Conservation (phyloP, 805 yeast genomes). For the Vanderwaltozyma verrucispora region DNA sequence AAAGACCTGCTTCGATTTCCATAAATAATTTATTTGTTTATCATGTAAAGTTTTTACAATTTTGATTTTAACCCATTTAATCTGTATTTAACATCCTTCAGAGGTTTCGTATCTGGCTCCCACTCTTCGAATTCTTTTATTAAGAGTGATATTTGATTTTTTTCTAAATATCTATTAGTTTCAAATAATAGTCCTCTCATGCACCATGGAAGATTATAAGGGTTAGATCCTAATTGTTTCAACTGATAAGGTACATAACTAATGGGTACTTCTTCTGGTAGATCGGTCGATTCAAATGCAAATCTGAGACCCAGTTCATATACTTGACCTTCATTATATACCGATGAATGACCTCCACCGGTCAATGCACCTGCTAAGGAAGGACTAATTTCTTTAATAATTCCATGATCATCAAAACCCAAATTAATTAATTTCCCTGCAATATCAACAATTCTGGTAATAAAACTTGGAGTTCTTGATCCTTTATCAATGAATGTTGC, state of each 20-base stretch:
- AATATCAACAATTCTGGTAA: conserved; percentile 59
- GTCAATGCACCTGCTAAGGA: conserved; percentile 83
- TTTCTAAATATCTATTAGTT: conserved; percentile 41
- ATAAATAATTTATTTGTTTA: too few relatives aligned
- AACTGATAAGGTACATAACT: conserved; percentile 41
- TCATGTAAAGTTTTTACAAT: conserved; percentile 1
- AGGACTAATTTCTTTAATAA: conserved; percentile 71
- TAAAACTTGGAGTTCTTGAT: conserved; percentile 69
- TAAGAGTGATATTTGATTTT: conserved; percentile 48
- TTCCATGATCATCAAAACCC: conserved; percentile 79
- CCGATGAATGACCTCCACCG: conserved; percentile 89
- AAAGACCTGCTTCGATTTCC: not conserved
- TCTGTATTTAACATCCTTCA: conserved; percentile 77
- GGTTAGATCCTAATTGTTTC: conserved; percentile 63
- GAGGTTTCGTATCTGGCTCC: conserved; percentile 75
- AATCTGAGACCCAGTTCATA: conserved; percentile 71
- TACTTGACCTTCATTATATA: conserved; percentile 77
- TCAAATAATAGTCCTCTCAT: conserved; percentile 73
- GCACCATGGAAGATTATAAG: conserved; percentile 88
- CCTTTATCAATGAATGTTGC: conserved; percentile 84
- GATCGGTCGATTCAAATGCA: conserved; percentile 62
- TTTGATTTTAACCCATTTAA: conserved; percentile 41
- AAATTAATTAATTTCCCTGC: conserved; percentile 65
- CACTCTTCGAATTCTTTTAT: conserved; percentile 69
- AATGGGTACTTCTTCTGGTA: conserved; percentile 33